Evolutionary conservation across 495 filamentous ascomycete genomes (phyloP), one percentile per base, ranked within the genome.

Genomic region (Lepidopterella palustris): DNA sequence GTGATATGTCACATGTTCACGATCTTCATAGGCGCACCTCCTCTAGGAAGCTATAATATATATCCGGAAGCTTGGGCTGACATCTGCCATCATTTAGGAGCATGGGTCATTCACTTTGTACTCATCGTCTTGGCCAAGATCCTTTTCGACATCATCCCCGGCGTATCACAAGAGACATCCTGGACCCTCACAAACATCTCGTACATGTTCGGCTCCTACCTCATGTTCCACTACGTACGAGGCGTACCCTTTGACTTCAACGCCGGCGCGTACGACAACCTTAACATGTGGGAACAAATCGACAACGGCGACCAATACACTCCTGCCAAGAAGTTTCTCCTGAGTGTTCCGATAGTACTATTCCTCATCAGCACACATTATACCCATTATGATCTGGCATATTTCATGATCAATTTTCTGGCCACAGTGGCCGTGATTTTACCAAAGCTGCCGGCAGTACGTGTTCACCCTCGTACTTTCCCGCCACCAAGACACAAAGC

Each of bases 251-350:
- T 98, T 75, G 93, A 98, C 70, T 98, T 97, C 81, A 97, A 98
- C 72, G 85, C 90, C n/a, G 93, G 93, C 51, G 93, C 93, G 59
- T 98, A 96, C 78, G 93, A 98, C 75, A 97, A 97, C 71, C 81
- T 97, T 64, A 97, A 97, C 76, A 96, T 98, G 92, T 98, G 93
- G 93, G 93, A 98, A 78, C 93, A 98, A 78, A 98, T 98, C 71
- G 93, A 98, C 77, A 93, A 98, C 68, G 93, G 93, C 27, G 93
- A 93, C 72, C 93, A 98, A 71, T 98, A 97, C 77, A 98, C 93
- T 4, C 93, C 93, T 11, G 84, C 93, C 57, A 98, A 98, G 82
- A 98, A 98, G 74, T 98, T 97, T 74, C 76, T 98, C 59, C 83
- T 98, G 66, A 89, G 85, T 59, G 93, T 97, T 49, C 93, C 93